These are phyloP conservation scores for Rhizopus microsporus DNA, from an alignment of 371 early-diverging fungal genomes.

Conservation along the genomic window DNA sequence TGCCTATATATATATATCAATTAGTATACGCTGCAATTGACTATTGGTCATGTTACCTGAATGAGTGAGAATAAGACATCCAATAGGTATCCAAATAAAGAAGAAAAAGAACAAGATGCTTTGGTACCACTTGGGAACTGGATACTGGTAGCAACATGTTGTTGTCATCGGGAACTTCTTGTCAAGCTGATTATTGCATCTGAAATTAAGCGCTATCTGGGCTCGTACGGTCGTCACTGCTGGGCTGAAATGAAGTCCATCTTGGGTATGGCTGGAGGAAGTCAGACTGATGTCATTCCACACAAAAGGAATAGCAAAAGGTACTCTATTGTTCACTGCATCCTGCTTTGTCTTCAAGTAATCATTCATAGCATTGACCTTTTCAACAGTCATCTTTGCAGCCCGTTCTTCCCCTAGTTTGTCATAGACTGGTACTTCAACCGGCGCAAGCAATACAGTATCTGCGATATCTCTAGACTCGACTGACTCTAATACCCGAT, in stretches of 20 bases:
- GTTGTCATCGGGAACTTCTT: conserved; percentile 47
- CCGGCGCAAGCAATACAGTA: conserved; percentile 40
- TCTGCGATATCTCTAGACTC: conserved; percentile 29
- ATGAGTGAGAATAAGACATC: conserved; percentile 25
- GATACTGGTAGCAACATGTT: conserved; percentile 70
- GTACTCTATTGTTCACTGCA: not conserved
- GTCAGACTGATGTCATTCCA: conserved; percentile 53
- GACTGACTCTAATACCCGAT: conserved; percentile 36
- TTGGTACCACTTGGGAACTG: conserved; percentile 54
- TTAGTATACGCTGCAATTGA: no score
- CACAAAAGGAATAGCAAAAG: conserved; percentile 50
- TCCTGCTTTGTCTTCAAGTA: conserved; percentile 40
- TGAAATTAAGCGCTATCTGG: conserved; percentile 61
- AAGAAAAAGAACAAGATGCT: conserved; percentile 44
- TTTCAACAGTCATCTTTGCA: conserved; percentile 41
- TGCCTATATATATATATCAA: not conserved
- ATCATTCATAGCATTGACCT: conserved; percentile 57
- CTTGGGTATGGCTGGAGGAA: conserved; percentile 44
- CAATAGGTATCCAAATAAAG: conserved; percentile 51
- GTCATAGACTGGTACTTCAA: conserved; percentile 36
- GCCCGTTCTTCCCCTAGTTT: conserved; percentile 44
- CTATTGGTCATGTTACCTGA: conserved; percentile 24
- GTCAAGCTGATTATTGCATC: conserved; percentile 58
- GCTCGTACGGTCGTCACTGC: conserved; percentile 50
- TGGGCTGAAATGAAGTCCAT: conserved; percentile 65